phyloP scores from a whole-genome alignment of 2,329 filamentous ascomycete species.

The Tothia fuscella region DNA sequence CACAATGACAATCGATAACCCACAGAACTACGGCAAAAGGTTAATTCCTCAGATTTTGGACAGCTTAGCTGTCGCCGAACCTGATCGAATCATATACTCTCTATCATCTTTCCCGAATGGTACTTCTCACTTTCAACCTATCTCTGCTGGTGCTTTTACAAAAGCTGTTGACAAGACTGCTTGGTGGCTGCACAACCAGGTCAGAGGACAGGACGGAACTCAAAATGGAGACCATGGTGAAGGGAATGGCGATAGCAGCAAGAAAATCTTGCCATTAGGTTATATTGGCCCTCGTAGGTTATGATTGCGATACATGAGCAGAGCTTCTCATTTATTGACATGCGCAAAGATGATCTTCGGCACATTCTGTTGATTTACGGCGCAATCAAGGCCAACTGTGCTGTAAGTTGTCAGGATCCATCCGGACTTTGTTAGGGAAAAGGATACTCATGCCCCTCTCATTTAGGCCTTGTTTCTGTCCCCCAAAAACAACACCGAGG shows the following conservation, averaged over 20 bases:
- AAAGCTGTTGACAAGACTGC: constrained; percentile 15
- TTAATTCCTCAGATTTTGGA: constrained; percentile 19
- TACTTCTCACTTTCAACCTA: constrained; percentile 11
- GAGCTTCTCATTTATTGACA: constrained; percentile 17
- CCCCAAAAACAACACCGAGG: constrained; percentile 24
- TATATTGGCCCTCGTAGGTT: not conserved
- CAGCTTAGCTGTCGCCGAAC: constrained; percentile 14
- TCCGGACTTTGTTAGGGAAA: too few species aligned
- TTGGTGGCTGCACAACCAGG: constrained; percentile 22
- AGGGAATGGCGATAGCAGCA: not conserved
- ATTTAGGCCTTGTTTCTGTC: constrained; percentile 24
- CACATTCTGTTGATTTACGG: constrained; percentile 20
- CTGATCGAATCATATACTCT: constrained; percentile 16
- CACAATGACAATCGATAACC: not conserved
- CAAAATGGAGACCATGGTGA: not conserved
- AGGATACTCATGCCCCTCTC: not conserved
- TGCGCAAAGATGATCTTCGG: constrained; percentile 10
- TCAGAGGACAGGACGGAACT: constrained; percentile 21
- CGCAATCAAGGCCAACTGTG: constrained; percentile 23
- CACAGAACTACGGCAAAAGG: constrained; percentile 13
- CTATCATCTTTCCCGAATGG: constrained; percentile 8
- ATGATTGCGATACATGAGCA: not conserved
- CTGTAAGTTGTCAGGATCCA: constrained; percentile 17
- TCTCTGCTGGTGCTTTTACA: constrained; percentile 13
- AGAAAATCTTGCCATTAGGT: not conserved